phyloP scores from a whole-genome alignment of 371 early-diverging fungal genomes.

The Haplosporangium sp. region DNA sequence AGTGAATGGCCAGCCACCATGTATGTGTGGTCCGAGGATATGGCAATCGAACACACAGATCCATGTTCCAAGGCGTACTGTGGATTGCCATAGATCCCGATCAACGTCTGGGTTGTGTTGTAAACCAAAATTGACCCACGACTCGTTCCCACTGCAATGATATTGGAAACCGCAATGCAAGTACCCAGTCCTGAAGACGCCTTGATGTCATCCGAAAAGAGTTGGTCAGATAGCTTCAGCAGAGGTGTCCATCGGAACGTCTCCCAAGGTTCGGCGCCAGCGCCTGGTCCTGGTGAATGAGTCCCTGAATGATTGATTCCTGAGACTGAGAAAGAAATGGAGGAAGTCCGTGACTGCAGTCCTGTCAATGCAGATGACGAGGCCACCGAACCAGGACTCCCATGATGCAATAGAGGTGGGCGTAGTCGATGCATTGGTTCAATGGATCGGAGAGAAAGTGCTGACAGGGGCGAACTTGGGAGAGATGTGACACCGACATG shows the following conservation, averaged over 20 bases:
- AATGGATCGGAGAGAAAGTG: conserved; percentile 22
- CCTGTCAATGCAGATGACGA: conserved; percentile 52
- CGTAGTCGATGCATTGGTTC: conserved; percentile 49
- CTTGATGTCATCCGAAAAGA: conserved; percentile 70
- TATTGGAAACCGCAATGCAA: conserved; percentile 42
- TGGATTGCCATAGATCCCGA: conserved; percentile 66
- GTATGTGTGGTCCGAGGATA: conserved; percentile 76
- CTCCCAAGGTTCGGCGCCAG: conserved; percentile 68
- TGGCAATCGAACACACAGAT: conserved; percentile 76
- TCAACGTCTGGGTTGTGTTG: conserved; percentile 74
- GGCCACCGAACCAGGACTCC: conserved; percentile 46
- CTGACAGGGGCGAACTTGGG: conserved; percentile 40
- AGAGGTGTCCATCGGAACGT: conserved; percentile 82
- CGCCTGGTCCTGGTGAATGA: conserved; percentile 30
- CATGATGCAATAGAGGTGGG: conserved; percentile 26
- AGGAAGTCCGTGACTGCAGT: conserved; percentile 42
- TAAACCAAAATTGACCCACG: conserved; percentile 78
- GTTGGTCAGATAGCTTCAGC: conserved; percentile 71
- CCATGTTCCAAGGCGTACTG: conserved; percentile 66
- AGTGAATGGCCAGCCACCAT: conserved; percentile 79
- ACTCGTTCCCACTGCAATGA: conserved; percentile 82
- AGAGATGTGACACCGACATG: conserved; percentile 19
- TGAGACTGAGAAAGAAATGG: conserved; percentile 39
- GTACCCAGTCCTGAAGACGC: conserved; percentile 36
- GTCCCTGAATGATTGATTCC: conserved; percentile 38